A percentile compares a stretch with the other conserved stretches of the same genome.
Evolutionary conservation across 306 rosid genomes (phyloP).

Genomic region (Gynostemma pentaphyllum): DNA sequence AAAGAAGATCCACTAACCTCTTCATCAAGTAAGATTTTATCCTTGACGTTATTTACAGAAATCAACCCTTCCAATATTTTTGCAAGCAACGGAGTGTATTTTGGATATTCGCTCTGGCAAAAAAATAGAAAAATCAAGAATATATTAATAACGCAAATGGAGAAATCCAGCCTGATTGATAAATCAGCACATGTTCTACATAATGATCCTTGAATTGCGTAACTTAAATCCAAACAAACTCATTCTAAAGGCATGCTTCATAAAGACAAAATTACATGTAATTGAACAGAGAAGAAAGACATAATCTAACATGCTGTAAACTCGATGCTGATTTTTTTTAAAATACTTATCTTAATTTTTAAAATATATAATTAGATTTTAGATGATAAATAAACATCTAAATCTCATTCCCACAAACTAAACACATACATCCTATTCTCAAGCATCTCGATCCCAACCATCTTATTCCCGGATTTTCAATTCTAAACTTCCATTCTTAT

Average conservation of each 20-base stretch:
- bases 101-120: constrained; percentile 82
- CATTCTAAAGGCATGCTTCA: neutral
- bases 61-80: constrained; percentile 74
- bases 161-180: neutral
- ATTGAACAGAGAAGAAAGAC: neutral
- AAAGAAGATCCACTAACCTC: constrained; percentile 44
- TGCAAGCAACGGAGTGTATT: constrained; percentile 73
- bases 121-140: constrained; percentile 3
- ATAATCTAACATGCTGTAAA: neutral
- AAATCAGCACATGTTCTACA: neutral
- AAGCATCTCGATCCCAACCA: too few relatives aligned
- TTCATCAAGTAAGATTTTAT: constrained; percentile 39
- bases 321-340: too few relatives aligned
- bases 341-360: too few relatives aligned
- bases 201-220: neutral
- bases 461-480: too few relatives aligned
- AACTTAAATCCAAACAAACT: neutral
- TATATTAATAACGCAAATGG: constrained; percentile 1
- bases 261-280: neutral
- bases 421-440: too few relatives aligned
- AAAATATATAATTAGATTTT: too few relatives aligned
- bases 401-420: too few relatives aligned
- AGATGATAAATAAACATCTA: too few relatives aligned
- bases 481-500: too few relatives aligned
- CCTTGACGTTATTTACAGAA: constrained; percentile 47